Evolutionary conservation across 495 filamentous ascomycete species (phyloP), one percentile per base, ranked within the genome.

Genomic region (Hypoxylon fuscum): DNA sequence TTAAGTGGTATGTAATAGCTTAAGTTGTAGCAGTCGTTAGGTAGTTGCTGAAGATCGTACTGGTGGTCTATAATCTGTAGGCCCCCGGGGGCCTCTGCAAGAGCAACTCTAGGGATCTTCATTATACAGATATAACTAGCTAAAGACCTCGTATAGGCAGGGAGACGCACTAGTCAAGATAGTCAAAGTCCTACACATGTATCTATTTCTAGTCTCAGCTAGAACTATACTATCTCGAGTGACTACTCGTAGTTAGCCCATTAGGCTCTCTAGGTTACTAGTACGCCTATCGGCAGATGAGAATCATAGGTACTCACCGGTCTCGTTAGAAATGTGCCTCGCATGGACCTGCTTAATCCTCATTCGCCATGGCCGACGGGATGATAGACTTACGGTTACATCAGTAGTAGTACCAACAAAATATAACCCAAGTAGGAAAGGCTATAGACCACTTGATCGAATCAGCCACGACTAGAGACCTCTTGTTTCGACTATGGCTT

Each of bases 141-240:
- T 8, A 27, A 27, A 27, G 8, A 27, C 4, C 25, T 4, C 14
- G 15, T 40, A 17, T 40, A 18, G 14, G 14, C 3, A 40, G 15
- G 23, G n/a, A 29, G 43, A 46, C n/a, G 11, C 15, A 27, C 3
- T 8, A n/a, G 29, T 32, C 7, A 32, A 48, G 45, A 32, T 12
- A 48, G 45, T n/a, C 14, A 34, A 31, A 46, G 45, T 17, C 29
- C 25, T 48, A 6, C 20, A n/a, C 45, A 20, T 25, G 5, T 41
- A 40, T 25, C 23, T 55, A 25, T 37, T 45, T 42, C 27, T 12
- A 54, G 18, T 44, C 40, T 2, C 12, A 44, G 22, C 43, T 27
- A 17, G 37, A 14, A 8, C 37, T 40, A 40, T 7, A 15, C 15
- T 17, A 7, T 7, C 6, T 18, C 18, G 7, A 9, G n/a, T 18